Conservation (phyloP, 1,284 basidiomycete genomes). For the Pseudozyma hubeiensis region DNA sequence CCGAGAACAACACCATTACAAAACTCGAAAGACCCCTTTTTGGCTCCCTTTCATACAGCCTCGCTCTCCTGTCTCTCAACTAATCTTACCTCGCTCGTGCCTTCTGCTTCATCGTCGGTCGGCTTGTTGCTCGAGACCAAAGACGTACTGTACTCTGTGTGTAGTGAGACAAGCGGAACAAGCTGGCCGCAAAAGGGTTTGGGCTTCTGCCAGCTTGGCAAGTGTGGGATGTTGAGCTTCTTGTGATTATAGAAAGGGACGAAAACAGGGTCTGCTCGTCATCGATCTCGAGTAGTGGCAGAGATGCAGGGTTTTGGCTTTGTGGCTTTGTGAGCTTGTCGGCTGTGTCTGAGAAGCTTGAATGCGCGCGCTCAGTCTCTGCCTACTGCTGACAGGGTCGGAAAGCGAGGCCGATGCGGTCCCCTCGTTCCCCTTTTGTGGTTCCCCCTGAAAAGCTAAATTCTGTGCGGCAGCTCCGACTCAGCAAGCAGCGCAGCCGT, state of each 20-base stretch:
- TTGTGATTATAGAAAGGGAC: slow-evolving; percentile 5
- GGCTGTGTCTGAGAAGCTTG: no score
- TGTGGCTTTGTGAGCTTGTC: no score
- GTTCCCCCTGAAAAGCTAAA: neutral
- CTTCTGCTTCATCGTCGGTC: neutral
- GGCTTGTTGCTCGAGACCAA: no score
- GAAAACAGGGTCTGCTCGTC: neutral
- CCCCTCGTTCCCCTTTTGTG: neutral
- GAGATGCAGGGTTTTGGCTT: neutral
- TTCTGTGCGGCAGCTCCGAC: no score
- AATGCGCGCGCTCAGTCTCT: no score
- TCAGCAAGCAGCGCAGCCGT: neutral
- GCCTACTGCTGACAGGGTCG: no score
- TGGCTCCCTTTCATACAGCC: slow-evolving; percentile 8
- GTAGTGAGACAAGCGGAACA: neutral
- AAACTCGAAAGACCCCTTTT: slow-evolving; percentile 25
- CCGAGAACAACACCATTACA: slow-evolving; percentile 43
- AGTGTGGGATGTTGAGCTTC: neutral
- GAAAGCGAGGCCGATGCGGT: neutral
- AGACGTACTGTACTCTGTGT: no score
- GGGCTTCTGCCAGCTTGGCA: neutral
- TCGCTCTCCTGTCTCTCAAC: neutral
- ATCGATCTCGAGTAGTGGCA: no score
- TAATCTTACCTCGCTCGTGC: neutral
- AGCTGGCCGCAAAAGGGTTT: neutral